phyloP scores from a whole-genome alignment of 768 basidiomycete species.

The Pleurotus ostreatus region DNA sequence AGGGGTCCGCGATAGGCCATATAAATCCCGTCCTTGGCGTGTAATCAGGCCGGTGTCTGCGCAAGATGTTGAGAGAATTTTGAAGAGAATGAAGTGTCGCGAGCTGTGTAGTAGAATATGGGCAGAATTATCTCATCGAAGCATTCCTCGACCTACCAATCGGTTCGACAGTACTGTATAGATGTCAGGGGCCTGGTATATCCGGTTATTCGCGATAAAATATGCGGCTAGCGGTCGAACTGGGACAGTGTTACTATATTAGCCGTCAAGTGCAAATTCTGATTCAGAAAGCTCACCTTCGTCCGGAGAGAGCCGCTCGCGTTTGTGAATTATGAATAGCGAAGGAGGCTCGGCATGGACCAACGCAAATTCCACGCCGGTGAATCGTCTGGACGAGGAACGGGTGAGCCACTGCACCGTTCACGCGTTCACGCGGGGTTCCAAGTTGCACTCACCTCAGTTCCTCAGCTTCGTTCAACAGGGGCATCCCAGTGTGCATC shows the following conservation, averaged over 20 bases:
- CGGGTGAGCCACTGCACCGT: background rate
- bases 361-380: conserved; percentile 83
- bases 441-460: conserved; percentile 56
- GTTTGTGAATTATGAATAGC: conserved; percentile 87
- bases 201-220: conserved; percentile 85
- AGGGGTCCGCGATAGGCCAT: conserved; percentile 75
- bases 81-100: conserved; percentile 70
- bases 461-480: conserved; percentile 81
- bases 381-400: conserved; percentile 60
- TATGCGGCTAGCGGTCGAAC: conserved; percentile 78
- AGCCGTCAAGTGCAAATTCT: conserved; percentile 1
- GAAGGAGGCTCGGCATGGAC: conserved; percentile 77
- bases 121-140: background rate
- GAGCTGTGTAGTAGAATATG: conserved; percentile 35
- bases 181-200: conserved; percentile 84
- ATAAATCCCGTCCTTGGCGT: conserved; percentile 80
- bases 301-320: conserved; percentile 77
- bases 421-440: conserved; percentile 1
- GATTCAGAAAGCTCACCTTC: conserved; percentile 53
- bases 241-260: conserved; percentile 24
- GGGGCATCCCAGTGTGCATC: conserved; percentile 73
- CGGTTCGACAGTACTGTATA: conserved; percentile 84
- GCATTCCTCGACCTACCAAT: conserved; percentile 44
- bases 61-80: conserved; percentile 71
- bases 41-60: conserved; percentile 73